Evolutionary conservation across 441 rosid species (phyloP), one percentile per base, ranked within the genome.

Genomic region (Euphorbia schlechtendalii): DNA sequence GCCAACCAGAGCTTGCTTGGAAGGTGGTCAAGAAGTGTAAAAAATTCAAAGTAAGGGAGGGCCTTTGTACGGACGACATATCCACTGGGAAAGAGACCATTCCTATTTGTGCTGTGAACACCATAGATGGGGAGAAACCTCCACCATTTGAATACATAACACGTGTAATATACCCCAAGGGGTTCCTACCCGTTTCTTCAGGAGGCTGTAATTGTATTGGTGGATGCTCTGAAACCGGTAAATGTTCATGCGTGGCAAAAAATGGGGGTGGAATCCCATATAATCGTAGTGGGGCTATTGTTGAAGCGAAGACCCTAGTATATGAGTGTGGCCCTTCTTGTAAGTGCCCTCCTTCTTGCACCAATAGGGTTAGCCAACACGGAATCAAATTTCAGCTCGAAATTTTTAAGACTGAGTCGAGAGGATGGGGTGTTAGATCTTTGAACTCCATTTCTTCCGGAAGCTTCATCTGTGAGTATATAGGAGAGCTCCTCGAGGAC

Each of bases 371-470:
- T 34, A 77, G 81, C 22, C 98, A 95, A 73, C 81, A 58, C 4
- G 97, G 98, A 15, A 86, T 91, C 73, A 85, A 61, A 69, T 82
- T 87, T 67, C 86, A 77, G 80, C 87, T 95, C 10, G 99, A 95
- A 77, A 76, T 89, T 52, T 95, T 88, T 56, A 91, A 87, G 77
- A 94, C 98, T 11, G 73, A 81, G 65, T 76, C 81, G 56, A 82
- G 85, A 71, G 96, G 98, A 17, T 94, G 99, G 99, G 99, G 96
- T 48, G 96, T 91, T 75, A 82, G 99, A 78, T 91, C 94, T 11
- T 76, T 80, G 49, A 80, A 77, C 67, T 91, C 91, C 34, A 88
- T 91, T 59, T 81, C 96, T 71, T 81, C 88, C 0, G 94, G 98
- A 67, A 85, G 94, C 74, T 94, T 94, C 72, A 86, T 94, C 52